A percentile compares a stretch with the other conserved stretches of the same genome.
phyloP scores from a whole-genome alignment of 2,329 filamentous ascomycete species.

The Stagonosporopsis cucurbitacearum region DNA sequence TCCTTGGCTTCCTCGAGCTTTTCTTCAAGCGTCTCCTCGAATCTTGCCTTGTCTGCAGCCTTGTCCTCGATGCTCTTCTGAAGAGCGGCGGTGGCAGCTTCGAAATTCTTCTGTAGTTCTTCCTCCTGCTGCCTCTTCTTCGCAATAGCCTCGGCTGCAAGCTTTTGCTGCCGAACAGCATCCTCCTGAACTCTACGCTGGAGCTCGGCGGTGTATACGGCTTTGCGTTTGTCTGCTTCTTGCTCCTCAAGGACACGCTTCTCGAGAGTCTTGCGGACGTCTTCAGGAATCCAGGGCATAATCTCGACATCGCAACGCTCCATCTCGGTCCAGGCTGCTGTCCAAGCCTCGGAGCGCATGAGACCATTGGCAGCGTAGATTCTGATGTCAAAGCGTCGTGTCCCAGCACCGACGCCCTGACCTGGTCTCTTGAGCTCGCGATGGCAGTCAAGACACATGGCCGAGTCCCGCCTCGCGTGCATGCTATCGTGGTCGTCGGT shows the following conservation, averaged over 20 bases:
- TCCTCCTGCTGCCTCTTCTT: slow-evolving; percentile 36
- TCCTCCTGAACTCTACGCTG: slow-evolving; percentile 44
- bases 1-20: slow-evolving; percentile 45
- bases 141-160: slow-evolving; percentile 36
- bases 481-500: slow-evolving; percentile 39
- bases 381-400: slow-evolving; percentile 76
- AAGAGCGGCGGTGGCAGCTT: slow-evolving; percentile 35
- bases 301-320: slow-evolving; percentile 97
- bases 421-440: slow-evolving; percentile 47
- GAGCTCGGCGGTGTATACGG: slow-evolving; percentile 40
- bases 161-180: slow-evolving; percentile 33
- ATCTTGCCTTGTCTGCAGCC: slow-evolving; percentile 35
- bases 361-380: slow-evolving; percentile 94
- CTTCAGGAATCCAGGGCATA: slow-evolving; percentile 71
- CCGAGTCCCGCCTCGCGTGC: slow-evolving; percentile 38
- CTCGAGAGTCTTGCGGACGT: slow-evolving; percentile 67
- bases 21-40: slow-evolving; percentile 35
- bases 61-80: slow-evolving; percentile 38
- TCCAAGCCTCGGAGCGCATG: slow-evolving; percentile 91
- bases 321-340: slow-evolving; percentile 96
- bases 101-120: slow-evolving; percentile 35
- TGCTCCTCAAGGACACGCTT: slow-evolving; percentile 53
- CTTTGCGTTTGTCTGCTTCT: slow-evolving; percentile 38
- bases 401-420: slow-evolving; percentile 45
- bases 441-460: slow-evolving; percentile 59